A percentile compares a stretch with the other conserved stretches of the same genome.
Evolutionary conservation across 75 land plant species (phyloP).

Genomic region (Picea sitchensis): DNA sequence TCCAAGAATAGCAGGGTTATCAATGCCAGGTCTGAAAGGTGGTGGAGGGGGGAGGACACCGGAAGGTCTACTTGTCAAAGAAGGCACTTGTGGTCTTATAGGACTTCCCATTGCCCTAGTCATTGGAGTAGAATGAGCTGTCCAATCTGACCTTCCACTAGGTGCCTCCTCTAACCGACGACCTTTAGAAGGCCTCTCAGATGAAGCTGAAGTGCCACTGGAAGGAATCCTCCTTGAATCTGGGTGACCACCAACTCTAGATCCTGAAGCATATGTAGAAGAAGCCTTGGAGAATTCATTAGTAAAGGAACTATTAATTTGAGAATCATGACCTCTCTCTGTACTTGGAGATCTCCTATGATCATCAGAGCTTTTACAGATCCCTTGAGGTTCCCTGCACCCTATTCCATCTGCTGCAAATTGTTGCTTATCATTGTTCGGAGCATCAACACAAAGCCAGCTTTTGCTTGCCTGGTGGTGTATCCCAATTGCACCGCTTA

Average conservation of each 20-base stretch:
- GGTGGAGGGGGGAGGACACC: constrained; percentile 23
- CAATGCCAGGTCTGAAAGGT: constrained; percentile 22
- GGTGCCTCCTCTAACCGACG: constrained; percentile 15
- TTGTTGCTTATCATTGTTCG: neutral
- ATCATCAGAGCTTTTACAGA: constrained; percentile 12
- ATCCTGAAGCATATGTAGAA: neutral
- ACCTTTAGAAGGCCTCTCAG: constrained; percentile 11
- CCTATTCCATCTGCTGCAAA: constrained; percentile 10
- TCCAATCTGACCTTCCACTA: constrained; percentile 7
- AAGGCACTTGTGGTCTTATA: constrained; percentile 7
- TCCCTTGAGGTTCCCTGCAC: constrained; percentile 8
- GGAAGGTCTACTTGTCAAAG: constrained; percentile 3
- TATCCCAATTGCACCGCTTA: constrained; percentile 10
- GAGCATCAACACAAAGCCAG: neutral
- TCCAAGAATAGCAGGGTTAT: constrained; percentile 19
- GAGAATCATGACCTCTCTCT: constrained; percentile 14
- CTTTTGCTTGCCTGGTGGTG: constrained; percentile 4
- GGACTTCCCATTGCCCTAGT: constrained; percentile 9
- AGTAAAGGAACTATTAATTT: neutral
- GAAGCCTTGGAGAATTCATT: neutral
- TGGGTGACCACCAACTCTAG: neutral
- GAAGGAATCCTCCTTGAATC: neutral
- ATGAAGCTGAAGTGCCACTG: constrained; percentile 10
- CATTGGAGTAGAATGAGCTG: constrained; percentile 9
- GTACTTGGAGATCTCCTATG: constrained; percentile 14